These are phyloP conservation scores for Gentiana dahurica DNA, from an alignment of 257 asterid genomes.

Conservation along the genomic window DNA sequence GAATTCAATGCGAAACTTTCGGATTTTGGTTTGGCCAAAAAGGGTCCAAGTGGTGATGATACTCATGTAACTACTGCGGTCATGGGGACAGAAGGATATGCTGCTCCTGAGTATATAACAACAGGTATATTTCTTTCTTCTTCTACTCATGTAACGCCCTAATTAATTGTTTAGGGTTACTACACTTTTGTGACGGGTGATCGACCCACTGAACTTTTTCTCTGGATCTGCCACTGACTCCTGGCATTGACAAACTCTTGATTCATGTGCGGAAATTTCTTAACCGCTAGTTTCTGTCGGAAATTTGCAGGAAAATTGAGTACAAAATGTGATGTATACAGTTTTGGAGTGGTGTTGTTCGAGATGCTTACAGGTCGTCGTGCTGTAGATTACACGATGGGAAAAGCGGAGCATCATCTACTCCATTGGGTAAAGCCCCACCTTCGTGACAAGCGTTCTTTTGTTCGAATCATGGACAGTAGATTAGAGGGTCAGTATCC, in stretches of 20 bases:
- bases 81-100: constrained; percentile 35
- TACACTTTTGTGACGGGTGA: too few species aligned
- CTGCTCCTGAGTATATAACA: constrained; percentile 26
- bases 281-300: too few species aligned
- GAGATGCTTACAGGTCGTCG: constrained; percentile 32
- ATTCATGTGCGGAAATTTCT: too few species aligned
- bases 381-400: constrained; percentile 16
- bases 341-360: constrained; percentile 35
- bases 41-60: constrained; percentile 27
- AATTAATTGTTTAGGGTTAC: too few species aligned
- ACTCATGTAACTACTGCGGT: constrained; percentile 27
- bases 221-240: too few species aligned
- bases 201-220: too few species aligned
- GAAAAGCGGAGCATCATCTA: constrained; percentile 15
- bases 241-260: too few species aligned
- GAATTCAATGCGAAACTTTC: constrained; percentile 33
- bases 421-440: constrained; percentile 27
- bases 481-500: constrained; percentile 33
- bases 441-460: constrained; percentile 17
- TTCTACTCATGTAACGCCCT: neutral
- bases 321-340: constrained; percentile 26
- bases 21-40: constrained; percentile 33
- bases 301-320: constrained; percentile 18
- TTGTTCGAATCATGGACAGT: constrained; percentile 26
- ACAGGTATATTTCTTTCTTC: constrained; percentile 16